These are phyloP conservation scores for Rhizopus microsporus DNA, from an alignment of 371 early-diverging fungal genomes.

Conservation along the genomic window DNA sequence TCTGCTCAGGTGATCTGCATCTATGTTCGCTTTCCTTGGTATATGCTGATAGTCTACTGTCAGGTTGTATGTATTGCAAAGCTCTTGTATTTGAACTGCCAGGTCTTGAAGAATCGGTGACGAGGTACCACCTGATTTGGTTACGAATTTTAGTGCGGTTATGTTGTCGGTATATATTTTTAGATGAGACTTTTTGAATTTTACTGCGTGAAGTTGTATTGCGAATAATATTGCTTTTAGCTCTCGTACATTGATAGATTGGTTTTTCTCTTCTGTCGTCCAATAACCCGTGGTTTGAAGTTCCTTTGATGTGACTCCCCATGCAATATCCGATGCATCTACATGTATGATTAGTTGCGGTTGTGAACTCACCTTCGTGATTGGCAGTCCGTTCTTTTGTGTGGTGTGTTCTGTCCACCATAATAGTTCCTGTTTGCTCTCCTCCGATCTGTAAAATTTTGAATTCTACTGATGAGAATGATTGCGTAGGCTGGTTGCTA, in stretches of 20 bases:
- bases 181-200: background rate
- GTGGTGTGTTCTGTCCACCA: slow-evolving; percentile 9
- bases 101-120: slow-evolving; percentile 4
- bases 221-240: slow-evolving; percentile 1
- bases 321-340: slow-evolving; percentile 12
- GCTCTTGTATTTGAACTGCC: slow-evolving; percentile 5
- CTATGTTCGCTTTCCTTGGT: slow-evolving; percentile 1
- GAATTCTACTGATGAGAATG: slow-evolving; percentile 5
- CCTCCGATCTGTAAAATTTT: background rate
- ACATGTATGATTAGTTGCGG: slow-evolving; percentile 3
- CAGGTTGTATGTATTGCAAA: slow-evolving; percentile 4
- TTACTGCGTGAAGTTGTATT: slow-evolving; percentile 3
- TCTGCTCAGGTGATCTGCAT: slow-evolving; percentile 1
- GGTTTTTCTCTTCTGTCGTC: background rate
- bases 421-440: background rate
- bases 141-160: slow-evolving; percentile 6
- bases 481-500: slow-evolving; percentile 1
- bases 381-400: slow-evolving; percentile 4
- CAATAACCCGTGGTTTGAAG: background rate
- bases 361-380: background rate
- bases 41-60: slow-evolving; percentile 5
- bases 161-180: slow-evolving; percentile 9
- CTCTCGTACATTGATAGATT: slow-evolving; percentile 5
- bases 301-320: background rate
- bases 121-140: slow-evolving; percentile 3